phyloP scores from a whole-genome alignment of 2,329 filamentous ascomycete species.

The Colletotrichum liaoningense region DNA sequence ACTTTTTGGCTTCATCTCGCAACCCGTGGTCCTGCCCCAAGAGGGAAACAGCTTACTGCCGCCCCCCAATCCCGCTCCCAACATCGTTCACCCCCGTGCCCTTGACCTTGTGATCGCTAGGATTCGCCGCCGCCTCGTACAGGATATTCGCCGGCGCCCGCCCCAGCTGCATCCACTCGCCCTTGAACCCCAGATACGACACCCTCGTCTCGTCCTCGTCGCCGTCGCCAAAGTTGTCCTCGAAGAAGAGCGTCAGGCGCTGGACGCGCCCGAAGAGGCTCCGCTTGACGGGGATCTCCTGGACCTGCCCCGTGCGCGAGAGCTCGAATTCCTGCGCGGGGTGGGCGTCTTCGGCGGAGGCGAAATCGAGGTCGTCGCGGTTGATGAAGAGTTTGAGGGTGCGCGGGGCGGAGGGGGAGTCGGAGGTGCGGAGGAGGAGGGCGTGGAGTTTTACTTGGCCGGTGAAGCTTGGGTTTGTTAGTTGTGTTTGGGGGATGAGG shows the following conservation, averaged over 20 bases:
- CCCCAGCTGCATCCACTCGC: constrained; percentile 85
- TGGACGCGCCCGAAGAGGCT: constrained; percentile 90
- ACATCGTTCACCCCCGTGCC: constrained; percentile 66
- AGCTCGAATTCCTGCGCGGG: constrained; percentile 84
- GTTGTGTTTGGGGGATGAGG: neutral
- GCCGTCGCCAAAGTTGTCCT: constrained; percentile 87
- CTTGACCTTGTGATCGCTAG: constrained; percentile 82
- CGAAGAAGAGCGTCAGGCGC: constrained; percentile 85
- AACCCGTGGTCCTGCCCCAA: neutral
- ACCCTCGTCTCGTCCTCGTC: constrained; percentile 85
- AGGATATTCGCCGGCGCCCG: constrained; percentile 86
- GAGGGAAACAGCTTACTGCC: neutral
- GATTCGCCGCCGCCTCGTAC: constrained; percentile 95
- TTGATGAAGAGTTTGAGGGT: constrained; percentile 92
- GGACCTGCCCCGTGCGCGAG: constrained; percentile 81
- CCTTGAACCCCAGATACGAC: constrained; percentile 76
- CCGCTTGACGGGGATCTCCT: constrained; percentile 90
- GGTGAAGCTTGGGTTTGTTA: constrained; percentile 74
- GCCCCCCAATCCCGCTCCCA: constrained; percentile 64
- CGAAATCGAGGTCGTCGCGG: constrained; percentile 84
- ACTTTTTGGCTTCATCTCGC: too few species aligned
- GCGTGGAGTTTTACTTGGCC: constrained; percentile 94
- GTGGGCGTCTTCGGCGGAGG: constrained; percentile 72
- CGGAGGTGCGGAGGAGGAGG: constrained; percentile 84
- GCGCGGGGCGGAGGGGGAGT: constrained; percentile 76